Evolutionary conservation across 768 basidiomycete species (phyloP).

Genomic region (Phaeolepiota aurea): DNA sequence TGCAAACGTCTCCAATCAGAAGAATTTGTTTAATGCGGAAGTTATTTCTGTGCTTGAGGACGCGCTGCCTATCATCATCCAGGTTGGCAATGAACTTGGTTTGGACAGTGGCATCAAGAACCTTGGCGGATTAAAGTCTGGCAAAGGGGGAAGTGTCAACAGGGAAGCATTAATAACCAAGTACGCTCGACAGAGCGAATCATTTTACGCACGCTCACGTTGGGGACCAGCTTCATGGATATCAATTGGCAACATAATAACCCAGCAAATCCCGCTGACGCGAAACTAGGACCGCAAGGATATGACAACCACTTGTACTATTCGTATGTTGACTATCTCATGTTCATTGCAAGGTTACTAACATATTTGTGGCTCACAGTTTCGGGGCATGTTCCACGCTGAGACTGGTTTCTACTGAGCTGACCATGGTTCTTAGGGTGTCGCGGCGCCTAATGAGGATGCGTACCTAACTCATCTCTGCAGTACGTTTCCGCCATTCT

Average conservation of each 20-base stretch:
- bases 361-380: constrained; percentile 16
- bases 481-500: constrained; percentile 35
- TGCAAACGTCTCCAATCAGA: background rate
- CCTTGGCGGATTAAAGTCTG: background rate
- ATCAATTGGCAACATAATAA: constrained; percentile 67
- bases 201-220: no score
- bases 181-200: constrained; percentile 16
- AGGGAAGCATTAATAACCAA: constrained; percentile 22
- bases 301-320: constrained; percentile 83
- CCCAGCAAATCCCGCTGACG: constrained; percentile 65
- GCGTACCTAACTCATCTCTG: constrained; percentile 65
- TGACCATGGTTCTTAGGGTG: constrained; percentile 38
- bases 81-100: constrained; percentile 18
- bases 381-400: constrained; percentile 41
- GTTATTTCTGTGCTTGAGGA: constrained; percentile 21
- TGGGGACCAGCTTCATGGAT: constrained; percentile 81
- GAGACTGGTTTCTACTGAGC: constrained; percentile 1
- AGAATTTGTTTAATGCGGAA: constrained; percentile 15
- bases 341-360: constrained; percentile 2
- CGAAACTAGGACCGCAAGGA: constrained; percentile 56
- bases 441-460: constrained; percentile 52
- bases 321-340: constrained; percentile 30
- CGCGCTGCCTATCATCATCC: constrained; percentile 25
- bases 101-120: constrained; percentile 13
- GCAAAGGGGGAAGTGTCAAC: background rate